Evolutionary conservation across 2,329 filamentous ascomycete species (phyloP), one percentile per base, ranked within the genome.

Genomic region (Clarireedia paspali): DNA sequence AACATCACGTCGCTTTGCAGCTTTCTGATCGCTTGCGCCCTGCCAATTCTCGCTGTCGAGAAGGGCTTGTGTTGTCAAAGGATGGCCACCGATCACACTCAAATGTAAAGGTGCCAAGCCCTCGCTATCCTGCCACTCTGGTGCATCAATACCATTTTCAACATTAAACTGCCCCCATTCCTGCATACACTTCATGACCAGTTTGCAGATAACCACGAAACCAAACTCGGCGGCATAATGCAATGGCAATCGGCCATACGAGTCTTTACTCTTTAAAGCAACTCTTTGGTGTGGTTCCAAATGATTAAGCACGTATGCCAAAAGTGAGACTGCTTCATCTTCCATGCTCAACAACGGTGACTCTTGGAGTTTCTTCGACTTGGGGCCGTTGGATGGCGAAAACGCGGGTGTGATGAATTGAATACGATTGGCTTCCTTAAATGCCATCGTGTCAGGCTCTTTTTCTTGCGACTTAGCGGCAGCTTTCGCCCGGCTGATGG

Each of bases 151-250:
- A 9, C 91, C 91, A 60, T 90, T 79, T 38, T 84, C 82, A 27
- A 91, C 84, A 66, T 95, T 81, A 66, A 96, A 96, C 64, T 95
- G 85, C 15, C 81, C 82, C 92, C 92, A 97, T 24, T 84, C 80
- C 68, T 92, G 88, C 84, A 99, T 91, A 65, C 87, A 86, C 60
- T 86, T 84, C 74, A 96, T 91, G 62, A 97, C 81, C 24, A 91
- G 79, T 67, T 95, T 81, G 67, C 90, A 96, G 9, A 96, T 85
- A n/a, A 90, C 82, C 3, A 94, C 88, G 64, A 96, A 91, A 2
- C 94, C 94, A 68, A 95, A 96, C 69, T 97, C 91, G 0, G 94
- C 92, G 2, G 91, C 91, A 68, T 96, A 96, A 70, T 97, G 92
- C 10, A 97, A 77, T 1, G 92, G 91, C 14, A 92, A 79, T 4